Conservation (phyloP, 2,329 filamentous ascomycete species). For the Ciborinia camelliae region DNA sequence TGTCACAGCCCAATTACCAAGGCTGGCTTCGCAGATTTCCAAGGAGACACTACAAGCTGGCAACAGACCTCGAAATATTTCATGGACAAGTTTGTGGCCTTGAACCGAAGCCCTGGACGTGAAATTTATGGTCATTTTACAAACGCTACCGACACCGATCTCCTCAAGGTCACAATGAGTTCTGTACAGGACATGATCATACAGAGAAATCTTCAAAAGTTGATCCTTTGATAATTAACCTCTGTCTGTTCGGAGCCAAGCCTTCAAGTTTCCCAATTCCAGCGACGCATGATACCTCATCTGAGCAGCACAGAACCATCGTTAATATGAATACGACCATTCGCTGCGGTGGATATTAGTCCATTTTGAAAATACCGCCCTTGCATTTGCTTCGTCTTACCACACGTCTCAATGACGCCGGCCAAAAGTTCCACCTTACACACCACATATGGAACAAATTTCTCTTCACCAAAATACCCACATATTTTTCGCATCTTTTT, state of each 20-base stretch:
- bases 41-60: slow-evolving; percentile 66
- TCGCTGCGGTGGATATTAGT: slow-evolving; percentile 7
- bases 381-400: neutral
- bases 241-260: slow-evolving; percentile 19
- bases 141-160: slow-evolving; percentile 63
- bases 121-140: slow-evolving; percentile 59
- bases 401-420: neutral
- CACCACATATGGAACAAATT: slow-evolving; percentile 3
- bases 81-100: slow-evolving; percentile 72
- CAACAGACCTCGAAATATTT: slow-evolving; percentile 78
- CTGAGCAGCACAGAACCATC: slow-evolving; percentile 17
- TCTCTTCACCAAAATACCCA: slow-evolving; percentile 14
- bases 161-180: slow-evolving; percentile 82
- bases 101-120: slow-evolving; percentile 61
- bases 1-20: slow-evolving; percentile 65
- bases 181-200: slow-evolving; percentile 87
- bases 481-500: neutral
- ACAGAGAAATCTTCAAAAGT: slow-evolving; percentile 75
- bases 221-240: slow-evolving; percentile 58
- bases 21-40: slow-evolving; percentile 76
- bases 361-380: neutral
- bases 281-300: slow-evolving; percentile 1
- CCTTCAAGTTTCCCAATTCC: neutral
- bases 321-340: neutral
- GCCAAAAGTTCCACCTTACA: slow-evolving; percentile 7